A percentile compares a stretch with the other conserved stretches of the same genome.
These are phyloP conservation scores for Penicillium sp. DNA, from an alignment of 2,329 filamentous ascomycete species.

Conservation along the genomic window DNA sequence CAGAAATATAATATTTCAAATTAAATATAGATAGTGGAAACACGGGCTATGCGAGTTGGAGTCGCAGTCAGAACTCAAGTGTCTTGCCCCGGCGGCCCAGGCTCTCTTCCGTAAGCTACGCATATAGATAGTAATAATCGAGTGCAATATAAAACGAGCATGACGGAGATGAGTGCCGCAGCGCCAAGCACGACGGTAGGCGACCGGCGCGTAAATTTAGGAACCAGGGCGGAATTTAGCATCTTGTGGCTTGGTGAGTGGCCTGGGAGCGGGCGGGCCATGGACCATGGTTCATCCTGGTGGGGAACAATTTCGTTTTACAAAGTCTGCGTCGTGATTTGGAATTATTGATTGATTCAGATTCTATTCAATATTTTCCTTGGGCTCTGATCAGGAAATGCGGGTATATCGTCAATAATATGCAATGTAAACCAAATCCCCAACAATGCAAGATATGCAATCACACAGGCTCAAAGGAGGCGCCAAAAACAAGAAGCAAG, in stretches of 20 bases:
- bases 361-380: background rate
- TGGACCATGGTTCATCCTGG: background rate
- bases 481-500: slow-evolving; percentile 3
- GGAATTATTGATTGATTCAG: background rate
- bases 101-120: too few relatives aligned
- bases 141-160: background rate
- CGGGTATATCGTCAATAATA: background rate
- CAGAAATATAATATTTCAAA: background rate
- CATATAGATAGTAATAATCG: background rate
- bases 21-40: background rate
- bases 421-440: background rate
- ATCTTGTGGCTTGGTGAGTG: background rate
- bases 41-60: background rate
- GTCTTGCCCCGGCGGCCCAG: background rate
- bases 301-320: background rate
- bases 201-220: background rate
- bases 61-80: background rate
- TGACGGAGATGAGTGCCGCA: background rate
- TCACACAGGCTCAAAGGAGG: slow-evolving; percentile 2
- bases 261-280: background rate
- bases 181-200: background rate
- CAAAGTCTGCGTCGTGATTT: background rate
- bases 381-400: background rate
- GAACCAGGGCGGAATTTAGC: background rate
- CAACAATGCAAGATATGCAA: slow-evolving; percentile 7